These are phyloP conservation scores for Cnidoscolus chayamansa DNA, from an alignment of 441 rosid species.

Conservation along the genomic window DNA sequence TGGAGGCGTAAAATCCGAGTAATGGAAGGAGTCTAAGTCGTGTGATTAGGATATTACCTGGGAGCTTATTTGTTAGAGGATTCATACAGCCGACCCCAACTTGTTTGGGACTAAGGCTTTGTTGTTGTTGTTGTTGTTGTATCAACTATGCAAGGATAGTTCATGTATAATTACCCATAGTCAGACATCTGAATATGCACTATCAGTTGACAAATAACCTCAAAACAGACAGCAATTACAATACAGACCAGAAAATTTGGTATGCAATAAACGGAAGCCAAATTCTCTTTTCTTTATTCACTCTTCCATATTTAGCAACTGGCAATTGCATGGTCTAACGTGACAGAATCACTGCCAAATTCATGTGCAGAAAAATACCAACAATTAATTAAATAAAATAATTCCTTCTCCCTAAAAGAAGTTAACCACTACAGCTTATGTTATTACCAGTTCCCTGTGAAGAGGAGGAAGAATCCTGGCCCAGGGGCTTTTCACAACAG, in stretches of 20 bases:
- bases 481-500: conserved; percentile 22
- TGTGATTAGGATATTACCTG: no score
- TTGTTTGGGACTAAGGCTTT: no score
- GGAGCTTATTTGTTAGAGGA: no score
- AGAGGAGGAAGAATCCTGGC: conserved; percentile 30
- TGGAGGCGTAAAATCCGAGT: no score
- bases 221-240: neutral
- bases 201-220: neutral
- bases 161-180: neutral
- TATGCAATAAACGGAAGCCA: neutral
- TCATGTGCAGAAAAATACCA: neutral
- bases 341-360: neutral
- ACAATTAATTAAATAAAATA: neutral
- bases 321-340: neutral
- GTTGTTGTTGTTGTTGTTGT: no score
- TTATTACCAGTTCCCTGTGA: conserved; percentile 37
- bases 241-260: neutral
- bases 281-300: neutral
- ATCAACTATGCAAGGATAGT: no score
- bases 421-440: conserved; percentile 1
- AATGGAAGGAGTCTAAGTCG: no score
- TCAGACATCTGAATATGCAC: neutral
- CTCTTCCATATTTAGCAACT: neutral
- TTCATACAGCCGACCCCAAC: no score
- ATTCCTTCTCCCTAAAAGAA: neutral